phyloP scores from a whole-genome alignment of 495 filamentous ascomycete genomes.

The Cercophora newfieldiana region DNA sequence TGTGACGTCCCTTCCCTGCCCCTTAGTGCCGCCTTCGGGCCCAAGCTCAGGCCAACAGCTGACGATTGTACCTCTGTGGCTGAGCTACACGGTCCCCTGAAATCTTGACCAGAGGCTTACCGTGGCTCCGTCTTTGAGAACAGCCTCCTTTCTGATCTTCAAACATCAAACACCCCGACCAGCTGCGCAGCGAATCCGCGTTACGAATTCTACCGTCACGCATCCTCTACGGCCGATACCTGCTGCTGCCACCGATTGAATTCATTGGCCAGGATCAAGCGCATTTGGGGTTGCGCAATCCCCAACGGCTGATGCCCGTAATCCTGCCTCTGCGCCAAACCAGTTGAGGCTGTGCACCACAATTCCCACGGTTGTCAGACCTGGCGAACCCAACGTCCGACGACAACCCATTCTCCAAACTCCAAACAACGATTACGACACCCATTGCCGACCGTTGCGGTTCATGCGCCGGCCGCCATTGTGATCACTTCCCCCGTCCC shows the following conservation, averaged over 20 bases:
- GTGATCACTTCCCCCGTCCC: slow-evolving; percentile 23
- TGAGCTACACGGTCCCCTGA: slow-evolving; percentile 17
- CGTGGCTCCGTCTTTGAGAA: slow-evolving; percentile 4
- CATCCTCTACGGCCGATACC: slow-evolving; percentile 1
- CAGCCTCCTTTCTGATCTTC: slow-evolving; percentile 17
- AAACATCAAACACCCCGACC: slow-evolving; percentile 19
- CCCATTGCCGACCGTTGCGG: background rate
- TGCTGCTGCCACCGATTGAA: slow-evolving; percentile 1
- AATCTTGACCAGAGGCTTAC: slow-evolving; percentile 8
- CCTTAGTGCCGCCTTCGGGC: background rate
- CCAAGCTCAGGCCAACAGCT: slow-evolving; percentile 1
- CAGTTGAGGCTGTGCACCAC: slow-evolving; percentile 38
- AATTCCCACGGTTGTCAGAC: background rate
- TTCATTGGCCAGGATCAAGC: background rate
- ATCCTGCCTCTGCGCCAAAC: slow-evolving; percentile 27
- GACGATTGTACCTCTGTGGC: background rate
- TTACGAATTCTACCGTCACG: background rate
- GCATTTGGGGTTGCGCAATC: background rate
- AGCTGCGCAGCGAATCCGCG: slow-evolving; percentile 5
- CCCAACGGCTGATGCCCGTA: slow-evolving; percentile 17
- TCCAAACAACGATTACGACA: background rate
- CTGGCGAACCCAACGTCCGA: background rate
- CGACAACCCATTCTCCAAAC: background rate
- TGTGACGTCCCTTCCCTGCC: slow-evolving; percentile 19
- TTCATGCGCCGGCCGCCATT: slow-evolving; percentile 18